phyloP scores from a whole-genome alignment of 805 yeast genomes.

The Myxozyma monticola region DNA sequence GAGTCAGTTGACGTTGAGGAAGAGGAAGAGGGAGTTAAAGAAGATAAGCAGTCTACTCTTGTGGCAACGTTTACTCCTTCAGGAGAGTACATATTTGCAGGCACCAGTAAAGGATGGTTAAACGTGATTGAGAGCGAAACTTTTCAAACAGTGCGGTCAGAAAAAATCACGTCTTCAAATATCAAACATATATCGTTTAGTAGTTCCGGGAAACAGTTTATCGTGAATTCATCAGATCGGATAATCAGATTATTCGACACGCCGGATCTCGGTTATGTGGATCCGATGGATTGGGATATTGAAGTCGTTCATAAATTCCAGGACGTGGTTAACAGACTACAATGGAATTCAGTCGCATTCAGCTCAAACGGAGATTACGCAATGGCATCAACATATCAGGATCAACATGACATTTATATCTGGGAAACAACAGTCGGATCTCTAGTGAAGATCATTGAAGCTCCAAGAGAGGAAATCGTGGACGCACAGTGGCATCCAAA shows the following conservation, averaged over 20 bases:
- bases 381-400: conserved; percentile 86
- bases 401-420: conserved; percentile 83
- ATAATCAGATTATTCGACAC: conserved; percentile 36
- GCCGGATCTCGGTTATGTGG: conserved; percentile 36
- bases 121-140: conserved; percentile 44
- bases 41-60: conserved; percentile 46
- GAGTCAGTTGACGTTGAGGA: conserved; percentile 22
- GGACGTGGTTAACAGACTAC: conserved; percentile 82
- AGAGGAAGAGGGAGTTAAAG: conserved; percentile 19
- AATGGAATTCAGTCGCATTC: conserved; percentile 81
- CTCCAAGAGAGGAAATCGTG: conserved; percentile 82
- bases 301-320: conserved; percentile 80
- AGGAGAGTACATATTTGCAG: conserved; percentile 63
- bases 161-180: conserved; percentile 64
- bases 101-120: conserved; percentile 79
- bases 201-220: conserved; percentile 49
- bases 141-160: conserved; percentile 46
- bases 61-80: conserved; percentile 52
- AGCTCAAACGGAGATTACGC: conserved; percentile 76
- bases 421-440: conserved; percentile 93
- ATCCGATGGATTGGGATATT: conserved; percentile 49
- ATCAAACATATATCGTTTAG: conserved; percentile 76
- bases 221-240: conserved; percentile 39
- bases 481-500: conserved; percentile 85
- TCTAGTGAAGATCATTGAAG: conserved; percentile 84